Base-by-base conservation (phyloP, 208 protist genomes). In the Novymonas esmeraldas region DNA sequence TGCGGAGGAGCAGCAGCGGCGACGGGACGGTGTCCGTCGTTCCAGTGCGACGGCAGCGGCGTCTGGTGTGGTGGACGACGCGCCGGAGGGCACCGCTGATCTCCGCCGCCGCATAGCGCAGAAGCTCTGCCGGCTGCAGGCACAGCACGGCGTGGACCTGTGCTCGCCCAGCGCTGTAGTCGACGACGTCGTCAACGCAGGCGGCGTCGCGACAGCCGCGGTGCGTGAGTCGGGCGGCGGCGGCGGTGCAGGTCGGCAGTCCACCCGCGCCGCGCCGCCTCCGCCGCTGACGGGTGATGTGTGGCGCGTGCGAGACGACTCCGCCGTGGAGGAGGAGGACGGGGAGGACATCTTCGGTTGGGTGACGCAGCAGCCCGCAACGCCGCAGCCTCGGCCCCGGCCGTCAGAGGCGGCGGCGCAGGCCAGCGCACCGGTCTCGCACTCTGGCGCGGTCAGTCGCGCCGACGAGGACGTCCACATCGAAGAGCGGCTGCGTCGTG, bases 271-370 rank as follows among this genome's bases (percentile, higher is more conserved):
- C 28, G 14, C 36, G 6, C 34, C 14, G 26, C 24, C 26, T 14
- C 51, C 31, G 11, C 51, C 51, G 29, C 31, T 31, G 22, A 31
- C 56, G 22, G 33, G 10, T 16, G 16, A 31, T 26, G 38, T 24
- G 56, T 36, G 16, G 56, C 13, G 16, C n/a, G 13, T 20, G 13
- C 39, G 22, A 36, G 20, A 5, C 36, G 11, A 5, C 36, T 5
- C 36, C 13, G 29, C 4, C 14, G 42, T 6, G 2, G 4, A 2
- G n/a, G 56, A 46, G 2, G 58, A 51, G 6, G 54, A 52, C n/a
- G 58, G 51, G 6, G 57, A 66, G 7, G 59, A 71, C 41, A 29
- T 73, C 28, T 73, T 73, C 38, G 42, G 59, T 14, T 73, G 67
- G 67, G 67, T 73, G 18, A 73, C 67, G 3, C 42, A 46, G 45